phyloP scores from a whole-genome alignment of 306 rosid species.

The Trifolium pratense region DNA sequence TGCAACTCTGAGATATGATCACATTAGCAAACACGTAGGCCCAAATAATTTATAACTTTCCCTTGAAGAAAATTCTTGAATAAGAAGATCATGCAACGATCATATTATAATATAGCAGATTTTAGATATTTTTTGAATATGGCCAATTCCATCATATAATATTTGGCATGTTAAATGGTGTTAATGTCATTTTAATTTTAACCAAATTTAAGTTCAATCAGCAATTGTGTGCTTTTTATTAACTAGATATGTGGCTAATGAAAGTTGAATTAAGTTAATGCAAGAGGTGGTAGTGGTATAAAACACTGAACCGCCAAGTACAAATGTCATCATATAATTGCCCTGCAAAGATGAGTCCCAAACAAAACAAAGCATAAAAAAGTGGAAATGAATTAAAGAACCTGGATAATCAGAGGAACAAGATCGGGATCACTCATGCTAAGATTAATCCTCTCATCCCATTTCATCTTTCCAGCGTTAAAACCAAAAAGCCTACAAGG shows the following conservation, averaged over 20 bases:
- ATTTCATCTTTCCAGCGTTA: conserved; percentile 77
- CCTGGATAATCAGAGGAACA: conserved; percentile 94
- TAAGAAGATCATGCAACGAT: conserved; percentile 23
- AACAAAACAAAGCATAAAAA: conserved; percentile 12
- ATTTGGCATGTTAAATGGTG: conserved; percentile 2
- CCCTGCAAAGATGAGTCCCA: conserved; percentile 30
- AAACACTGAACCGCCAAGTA: conserved; percentile 7
- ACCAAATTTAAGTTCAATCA: conserved; percentile 13
- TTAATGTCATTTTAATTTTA: conserved; percentile 5
- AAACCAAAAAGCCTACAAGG: conserved; percentile 83
- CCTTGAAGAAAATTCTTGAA: conserved; percentile 27
- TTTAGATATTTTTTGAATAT: not conserved
- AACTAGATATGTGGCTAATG: conserved; percentile 11
- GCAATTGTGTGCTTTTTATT: conserved; percentile 17
- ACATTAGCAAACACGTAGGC: conserved; percentile 24
- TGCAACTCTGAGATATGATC: conserved; percentile 1
- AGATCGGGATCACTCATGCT: conserved; percentile 98
- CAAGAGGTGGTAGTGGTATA: conserved; percentile 32
- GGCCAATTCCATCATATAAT: not conserved
- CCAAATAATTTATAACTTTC: not conserved
- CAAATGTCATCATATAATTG: conserved; percentile 14
- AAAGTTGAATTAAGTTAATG: conserved; percentile 28
- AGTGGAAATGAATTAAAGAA: conserved; percentile 41
- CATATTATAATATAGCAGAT: not conserved
- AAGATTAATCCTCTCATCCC: conserved; percentile 83